phyloP scores from a whole-genome alignment of 306 rosid species.

The apple (Malus domestica) region ASM211411v1 NC_041805.1:3790001-3790500 shows the following conservation, averaged over 20 bases:
- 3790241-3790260: neutral
- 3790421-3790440: neutral
- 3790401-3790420: neutral
- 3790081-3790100: neutral
- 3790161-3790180: neutral
- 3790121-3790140: neutral
- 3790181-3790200: neutral
- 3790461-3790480: too few relatives aligned
- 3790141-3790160: neutral
- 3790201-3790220: neutral
- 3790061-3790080: neutral
- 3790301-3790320: neutral
- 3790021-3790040: neutral
- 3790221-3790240: neutral
- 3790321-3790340: too few relatives aligned
- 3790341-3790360: too few relatives aligned
- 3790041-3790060: neutral
- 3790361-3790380: too few relatives aligned
- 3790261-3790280: neutral
- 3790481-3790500: too few relatives aligned
- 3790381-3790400: neutral
- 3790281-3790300: neutral
- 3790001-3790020: slow-evolving; percentile 12
- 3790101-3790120: neutral
- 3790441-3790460: too few relatives aligned